Evolutionary conservation across 1,284 basidiomycete genomes (phyloP).

Genomic region (Golubevia pallescens): DNA sequence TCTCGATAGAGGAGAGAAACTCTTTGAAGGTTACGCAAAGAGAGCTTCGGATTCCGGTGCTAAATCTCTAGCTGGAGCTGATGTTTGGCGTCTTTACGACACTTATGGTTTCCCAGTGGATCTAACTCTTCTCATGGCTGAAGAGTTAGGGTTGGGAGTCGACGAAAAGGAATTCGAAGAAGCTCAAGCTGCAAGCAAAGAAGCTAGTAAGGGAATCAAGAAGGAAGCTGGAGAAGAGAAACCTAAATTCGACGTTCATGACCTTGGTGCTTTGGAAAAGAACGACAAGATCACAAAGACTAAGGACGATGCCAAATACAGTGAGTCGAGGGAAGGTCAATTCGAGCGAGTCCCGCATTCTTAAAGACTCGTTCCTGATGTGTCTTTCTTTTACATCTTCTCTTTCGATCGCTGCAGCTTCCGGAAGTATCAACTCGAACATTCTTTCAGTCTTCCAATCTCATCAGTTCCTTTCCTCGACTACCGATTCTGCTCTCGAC

Average conservation of each 20-base stretch:
- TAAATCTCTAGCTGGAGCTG: conserved; percentile 81
- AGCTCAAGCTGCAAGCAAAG: conserved; percentile 85
- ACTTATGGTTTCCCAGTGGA: conserved; percentile 99
- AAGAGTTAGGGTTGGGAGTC: conserved; percentile 84
- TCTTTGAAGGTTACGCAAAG: conserved; percentile 88
- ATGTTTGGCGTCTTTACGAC: conserved; percentile 97
- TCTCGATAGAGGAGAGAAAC: conserved; percentile 91
- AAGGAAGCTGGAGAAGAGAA: conserved; percentile 70
- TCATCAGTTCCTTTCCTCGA: conserved; percentile 77
- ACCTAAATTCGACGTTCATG: conserved; percentile 94
- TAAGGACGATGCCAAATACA: conserved; percentile 87
- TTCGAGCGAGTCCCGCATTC: conserved; percentile 4
- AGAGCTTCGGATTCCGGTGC: conserved; percentile 73
- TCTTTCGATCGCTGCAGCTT: neutral
- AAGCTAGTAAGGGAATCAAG: conserved; percentile 84
- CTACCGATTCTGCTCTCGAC: conserved; percentile 71
- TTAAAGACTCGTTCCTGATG: neutral
- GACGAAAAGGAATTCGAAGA: conserved; percentile 88
- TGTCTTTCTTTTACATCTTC: neutral
- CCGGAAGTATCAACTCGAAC: conserved; percentile 77
- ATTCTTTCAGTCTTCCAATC: conserved; percentile 87
- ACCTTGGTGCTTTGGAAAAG: conserved; percentile 84
- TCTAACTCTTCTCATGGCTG: conserved; percentile 94
- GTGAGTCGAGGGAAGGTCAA: conserved; percentile 68
- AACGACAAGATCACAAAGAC: conserved; percentile 85